Percentiles rank a stretch among this genome's conserved stretches.
Conservation (phyloP, 176 grass and related monocot genomes). For the Stipa capillata region DNA sequence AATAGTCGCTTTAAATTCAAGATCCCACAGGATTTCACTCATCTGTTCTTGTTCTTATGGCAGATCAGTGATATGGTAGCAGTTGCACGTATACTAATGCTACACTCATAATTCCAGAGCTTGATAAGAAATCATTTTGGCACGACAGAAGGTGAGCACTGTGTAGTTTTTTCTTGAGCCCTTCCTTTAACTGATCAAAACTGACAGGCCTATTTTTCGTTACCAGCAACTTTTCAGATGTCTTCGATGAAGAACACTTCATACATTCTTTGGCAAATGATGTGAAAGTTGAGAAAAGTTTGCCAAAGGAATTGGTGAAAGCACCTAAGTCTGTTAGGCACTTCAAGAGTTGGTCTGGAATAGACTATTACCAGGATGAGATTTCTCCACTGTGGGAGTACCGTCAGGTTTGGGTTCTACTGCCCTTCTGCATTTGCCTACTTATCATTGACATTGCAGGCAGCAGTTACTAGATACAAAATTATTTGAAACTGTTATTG, state of each 20-base stretch:
- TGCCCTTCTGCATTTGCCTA: background rate
- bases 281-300: slow-evolving; percentile 70
- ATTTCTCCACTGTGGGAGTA: slow-evolving; percentile 72
- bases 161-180: background rate
- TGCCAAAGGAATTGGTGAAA: slow-evolving; percentile 64
- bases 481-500: slow-evolving; percentile 14
- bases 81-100: slow-evolving; percentile 83
- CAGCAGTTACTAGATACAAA: background rate
- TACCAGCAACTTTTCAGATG: slow-evolving; percentile 91
- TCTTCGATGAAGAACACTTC: slow-evolving; percentile 83
- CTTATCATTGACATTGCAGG: background rate
- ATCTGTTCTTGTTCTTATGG: slow-evolving; percentile 18
- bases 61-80: slow-evolving; percentile 94
- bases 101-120: slow-evolving; percentile 83
- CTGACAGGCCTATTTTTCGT: background rate
- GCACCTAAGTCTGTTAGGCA: slow-evolving; percentile 65
- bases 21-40: background rate
- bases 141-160: slow-evolving; percentile 63
- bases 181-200: slow-evolving; percentile 3
- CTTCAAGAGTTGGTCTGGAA: slow-evolving; percentile 90
- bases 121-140: slow-evolving; percentile 99
- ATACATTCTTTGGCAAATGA: slow-evolving; percentile 68
- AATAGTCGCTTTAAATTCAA: background rate
- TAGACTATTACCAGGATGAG: slow-evolving; percentile 72
- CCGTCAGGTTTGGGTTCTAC: slow-evolving; percentile 57